These are phyloP conservation scores for Coemansia sp. DNA, from an alignment of 192 early-diverging fungal species.

Conservation along the genomic window DNA sequence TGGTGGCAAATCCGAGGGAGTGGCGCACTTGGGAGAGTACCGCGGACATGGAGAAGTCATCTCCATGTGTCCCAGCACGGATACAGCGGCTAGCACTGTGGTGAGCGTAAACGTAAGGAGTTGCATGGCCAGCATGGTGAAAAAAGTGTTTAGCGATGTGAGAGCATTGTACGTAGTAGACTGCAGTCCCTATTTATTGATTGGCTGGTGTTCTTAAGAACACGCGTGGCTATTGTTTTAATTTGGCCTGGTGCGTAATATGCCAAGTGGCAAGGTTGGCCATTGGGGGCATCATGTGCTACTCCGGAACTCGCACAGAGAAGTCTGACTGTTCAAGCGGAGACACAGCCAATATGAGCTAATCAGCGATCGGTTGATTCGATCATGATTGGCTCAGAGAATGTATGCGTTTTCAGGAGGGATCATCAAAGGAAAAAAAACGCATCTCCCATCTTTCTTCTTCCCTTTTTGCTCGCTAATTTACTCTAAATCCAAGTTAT, in stretches of 20 bases:
- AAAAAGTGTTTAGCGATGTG: neutral
- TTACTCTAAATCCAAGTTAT: neutral
- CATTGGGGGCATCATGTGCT: neutral
- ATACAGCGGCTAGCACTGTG: neutral
- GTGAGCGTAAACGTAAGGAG: neutral
- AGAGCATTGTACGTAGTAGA: neutral
- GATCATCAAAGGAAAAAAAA: neutral
- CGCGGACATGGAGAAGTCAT: constrained; percentile 19
- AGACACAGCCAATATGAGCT: neutral
- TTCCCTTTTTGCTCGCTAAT: neutral
- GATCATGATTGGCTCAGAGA: neutral
- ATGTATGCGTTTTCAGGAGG: neutral
- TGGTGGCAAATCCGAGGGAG: neutral
- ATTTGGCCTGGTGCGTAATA: neutral
- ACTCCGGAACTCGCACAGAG: neutral
- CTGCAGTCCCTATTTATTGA: neutral
- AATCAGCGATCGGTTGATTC: constrained; percentile 3
- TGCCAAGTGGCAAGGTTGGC: neutral
- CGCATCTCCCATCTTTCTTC: neutral
- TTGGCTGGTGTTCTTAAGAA: neutral
- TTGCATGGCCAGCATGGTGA: neutral
- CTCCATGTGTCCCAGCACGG: constrained; percentile 24
- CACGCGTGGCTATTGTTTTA: neutral
- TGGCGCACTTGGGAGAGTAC: constrained; percentile 11
- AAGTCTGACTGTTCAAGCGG: neutral